These are phyloP conservation scores for Stachybotrys chlorohalonatus DNA, from an alignment of 2,329 filamentous ascomycete genomes.

Conservation along the genomic window DNA sequence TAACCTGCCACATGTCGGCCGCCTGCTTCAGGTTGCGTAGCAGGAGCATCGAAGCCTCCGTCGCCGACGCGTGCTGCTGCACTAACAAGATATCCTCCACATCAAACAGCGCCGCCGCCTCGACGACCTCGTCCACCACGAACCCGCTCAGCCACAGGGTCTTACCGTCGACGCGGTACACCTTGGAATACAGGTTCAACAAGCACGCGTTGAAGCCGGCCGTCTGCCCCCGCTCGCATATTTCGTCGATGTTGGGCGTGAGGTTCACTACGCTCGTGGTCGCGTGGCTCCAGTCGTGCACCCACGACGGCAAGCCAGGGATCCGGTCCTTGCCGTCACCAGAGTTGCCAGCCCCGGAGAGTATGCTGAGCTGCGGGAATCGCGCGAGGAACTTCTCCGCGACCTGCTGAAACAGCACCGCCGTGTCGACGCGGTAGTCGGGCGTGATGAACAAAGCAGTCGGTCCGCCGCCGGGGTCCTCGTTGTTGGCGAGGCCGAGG, in stretches of 20 bases:
- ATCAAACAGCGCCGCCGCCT: background rate
- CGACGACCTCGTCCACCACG: background rate
- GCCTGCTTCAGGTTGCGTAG: background rate
- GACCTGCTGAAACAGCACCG: background rate
- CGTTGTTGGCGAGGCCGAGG: background rate
- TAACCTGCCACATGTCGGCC: background rate
- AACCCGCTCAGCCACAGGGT: slow-evolving; percentile 1
- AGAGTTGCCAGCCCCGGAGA: background rate
- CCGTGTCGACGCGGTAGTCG: background rate
- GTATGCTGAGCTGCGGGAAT: background rate
- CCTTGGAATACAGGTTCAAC: background rate
- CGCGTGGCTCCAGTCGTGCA: background rate
- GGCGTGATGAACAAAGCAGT: background rate
- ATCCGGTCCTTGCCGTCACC: background rate
- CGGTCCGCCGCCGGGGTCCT: background rate
- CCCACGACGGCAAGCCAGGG: background rate
- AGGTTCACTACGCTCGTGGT: background rate
- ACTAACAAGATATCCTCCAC: background rate
- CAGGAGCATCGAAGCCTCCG: background rate
- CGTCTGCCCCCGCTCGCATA: background rate
- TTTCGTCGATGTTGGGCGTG: background rate
- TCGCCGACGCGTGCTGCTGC: background rate
- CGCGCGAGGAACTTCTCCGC: background rate
- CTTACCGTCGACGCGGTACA: background rate
- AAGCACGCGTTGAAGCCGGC: background rate